A percentile compares a stretch with the other conserved stretches of the same genome.
phyloP scores from a whole-genome alignment of 2,329 filamentous ascomycete species.

The Dactylellina haptotyla region DNA sequence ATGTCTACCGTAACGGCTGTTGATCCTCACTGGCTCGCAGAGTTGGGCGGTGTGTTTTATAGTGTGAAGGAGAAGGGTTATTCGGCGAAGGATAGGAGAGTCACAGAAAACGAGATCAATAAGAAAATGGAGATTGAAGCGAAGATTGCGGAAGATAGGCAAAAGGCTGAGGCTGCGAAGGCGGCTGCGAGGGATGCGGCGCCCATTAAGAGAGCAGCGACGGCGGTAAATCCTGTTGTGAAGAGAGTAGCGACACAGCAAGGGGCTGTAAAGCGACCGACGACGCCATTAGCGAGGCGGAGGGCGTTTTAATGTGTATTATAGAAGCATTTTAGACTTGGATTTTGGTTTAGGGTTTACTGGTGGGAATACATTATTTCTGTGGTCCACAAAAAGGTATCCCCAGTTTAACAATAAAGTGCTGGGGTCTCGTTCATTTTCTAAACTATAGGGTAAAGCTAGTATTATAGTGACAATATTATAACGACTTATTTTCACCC shows the following conservation, averaged over 20 bases:
- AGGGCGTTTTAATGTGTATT: slow-evolving; percentile 56
- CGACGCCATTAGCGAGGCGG: slow-evolving; percentile 56
- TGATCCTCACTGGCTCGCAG: slow-evolving; percentile 95
- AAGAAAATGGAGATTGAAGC: slow-evolving; percentile 90
- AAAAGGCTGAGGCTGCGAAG: slow-evolving; percentile 68
- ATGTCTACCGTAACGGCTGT: slow-evolving; percentile 97
- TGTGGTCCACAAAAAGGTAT: neutral
- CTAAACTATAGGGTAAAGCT: too few species aligned
- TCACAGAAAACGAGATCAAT: slow-evolving; percentile 92
- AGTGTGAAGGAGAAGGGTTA: slow-evolving; percentile 98
- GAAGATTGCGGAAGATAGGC: slow-evolving; percentile 88
- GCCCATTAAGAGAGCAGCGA: slow-evolving; percentile 63
- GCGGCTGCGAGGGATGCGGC: slow-evolving; percentile 61
- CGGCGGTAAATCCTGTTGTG: slow-evolving; percentile 51
- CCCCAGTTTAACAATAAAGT: too few species aligned
- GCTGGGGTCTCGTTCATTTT: too few species aligned
- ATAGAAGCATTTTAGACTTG: neutral
- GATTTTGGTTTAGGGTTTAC: slow-evolving; percentile 29
- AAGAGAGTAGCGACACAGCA: slow-evolving; percentile 56
- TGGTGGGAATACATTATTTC: slow-evolving; percentile 3
- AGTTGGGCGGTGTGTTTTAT: slow-evolving; percentile 96
- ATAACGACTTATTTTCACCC: too few species aligned
- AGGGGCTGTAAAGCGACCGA: slow-evolving; percentile 58
- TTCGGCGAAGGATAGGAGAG: slow-evolving; percentile 81
- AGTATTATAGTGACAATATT: too few species aligned